A percentile compares a stretch with the other conserved stretches of the same genome.
These are phyloP conservation scores for Vaccinium vitisidaea DNA, from an alignment of 148 eudicot genomes.

Conservation along the genomic window DNA sequence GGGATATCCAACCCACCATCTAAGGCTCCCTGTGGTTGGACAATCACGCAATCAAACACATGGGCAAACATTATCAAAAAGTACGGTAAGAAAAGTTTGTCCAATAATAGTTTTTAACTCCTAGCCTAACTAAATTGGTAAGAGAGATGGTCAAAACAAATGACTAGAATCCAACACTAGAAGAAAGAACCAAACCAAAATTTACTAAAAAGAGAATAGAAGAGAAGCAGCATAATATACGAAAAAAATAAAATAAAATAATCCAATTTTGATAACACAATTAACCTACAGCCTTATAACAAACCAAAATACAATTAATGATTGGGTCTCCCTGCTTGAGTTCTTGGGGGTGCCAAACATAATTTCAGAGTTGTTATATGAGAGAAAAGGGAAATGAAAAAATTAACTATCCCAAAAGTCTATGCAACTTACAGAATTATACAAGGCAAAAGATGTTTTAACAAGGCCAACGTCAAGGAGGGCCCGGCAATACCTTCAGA, in stretches of 20 bases:
- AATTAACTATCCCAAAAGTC: not conserved
- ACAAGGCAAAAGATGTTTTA: not conserved
- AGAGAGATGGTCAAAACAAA: not conserved
- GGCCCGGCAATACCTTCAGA: constrained; percentile 50
- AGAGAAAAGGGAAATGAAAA: not conserved
- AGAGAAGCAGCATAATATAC: not conserved
- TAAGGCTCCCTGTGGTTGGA: constrained; percentile 58
- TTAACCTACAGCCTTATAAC: not conserved
- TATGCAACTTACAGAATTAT: not conserved
- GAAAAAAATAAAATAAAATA: not conserved
- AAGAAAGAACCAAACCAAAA: constrained; percentile 1
- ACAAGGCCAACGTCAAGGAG: not conserved
- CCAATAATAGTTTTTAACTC: not conserved
- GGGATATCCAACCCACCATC: constrained; percentile 89
- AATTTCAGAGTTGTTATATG: not conserved
- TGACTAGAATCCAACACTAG: not conserved
- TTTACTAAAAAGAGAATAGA: not conserved
- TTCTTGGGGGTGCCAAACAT: not conserved
- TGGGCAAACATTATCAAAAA: not conserved
- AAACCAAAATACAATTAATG: not conserved
- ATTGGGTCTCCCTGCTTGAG: not conserved
- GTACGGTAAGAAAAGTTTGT: not conserved
- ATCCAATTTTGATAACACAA: not conserved
- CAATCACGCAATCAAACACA: not conserved
- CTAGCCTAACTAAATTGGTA: not conserved